Percentiles rank a stretch among this genome's conserved stretches.
phyloP scores from a whole-genome alignment of 129 eudicot species.

The Pseudognaphalium luteoalbum region DNA sequence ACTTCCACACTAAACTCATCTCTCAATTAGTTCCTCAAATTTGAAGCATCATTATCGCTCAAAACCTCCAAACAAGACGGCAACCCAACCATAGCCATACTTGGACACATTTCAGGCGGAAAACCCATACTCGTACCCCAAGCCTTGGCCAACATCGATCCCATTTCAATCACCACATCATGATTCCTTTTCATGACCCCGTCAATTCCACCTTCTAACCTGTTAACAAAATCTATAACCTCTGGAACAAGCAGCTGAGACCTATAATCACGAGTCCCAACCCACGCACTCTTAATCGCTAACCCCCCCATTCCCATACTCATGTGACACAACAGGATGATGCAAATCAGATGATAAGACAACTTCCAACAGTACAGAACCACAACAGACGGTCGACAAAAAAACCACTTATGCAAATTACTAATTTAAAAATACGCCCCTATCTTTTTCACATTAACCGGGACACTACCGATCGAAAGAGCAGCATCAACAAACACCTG shows the following conservation, averaged over 20 bases:
- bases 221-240: slow-evolving; percentile 63
- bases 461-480: slow-evolving; percentile 68
- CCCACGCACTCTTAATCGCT: slow-evolving; percentile 87
- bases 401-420: slow-evolving; percentile 90
- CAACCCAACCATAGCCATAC: slow-evolving; percentile 89
- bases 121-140: slow-evolving; percentile 84
- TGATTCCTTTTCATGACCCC: slow-evolving; percentile 83
- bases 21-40: slow-evolving; percentile 62
- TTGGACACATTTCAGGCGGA: slow-evolving; percentile 80
- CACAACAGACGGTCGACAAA: slow-evolving; percentile 82
- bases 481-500: slow-evolving; percentile 84
- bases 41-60: slow-evolving; percentile 59
- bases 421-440: slow-evolving; percentile 93
- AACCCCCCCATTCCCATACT: slow-evolving; percentile 89
- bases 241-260: slow-evolving; percentile 79
- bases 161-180: slow-evolving; percentile 71
- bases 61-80: slow-evolving; percentile 63
- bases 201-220: slow-evolving; percentile 78
- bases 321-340: slow-evolving; percentile 87
- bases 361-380: slow-evolving; percentile 62
- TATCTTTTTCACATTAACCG: slow-evolving; percentile 63
- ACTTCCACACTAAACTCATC: slow-evolving; percentile 72
- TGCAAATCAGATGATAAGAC: slow-evolving; percentile 41
- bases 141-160: slow-evolving; percentile 64
- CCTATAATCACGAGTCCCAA: slow-evolving; percentile 89